Evolutionary conservation across 768 basidiomycete genomes (phyloP), one percentile per base, ranked within the genome.

Genomic region (Tubosaeta sp.): DNA sequence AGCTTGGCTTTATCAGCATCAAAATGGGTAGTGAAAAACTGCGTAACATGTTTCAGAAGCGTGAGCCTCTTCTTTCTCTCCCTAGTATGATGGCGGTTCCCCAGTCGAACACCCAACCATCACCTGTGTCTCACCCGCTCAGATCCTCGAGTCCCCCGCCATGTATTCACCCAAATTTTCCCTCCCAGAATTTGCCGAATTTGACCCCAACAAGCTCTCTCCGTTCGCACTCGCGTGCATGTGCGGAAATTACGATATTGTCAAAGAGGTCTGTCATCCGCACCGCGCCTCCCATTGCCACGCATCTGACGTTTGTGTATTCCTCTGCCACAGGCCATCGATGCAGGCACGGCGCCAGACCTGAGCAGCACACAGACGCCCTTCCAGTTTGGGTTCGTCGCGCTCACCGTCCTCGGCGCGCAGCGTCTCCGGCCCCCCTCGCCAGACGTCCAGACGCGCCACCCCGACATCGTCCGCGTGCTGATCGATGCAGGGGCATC

Each of bases 401-500:
- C 74, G 0, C 52, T 78, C 6, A 47, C 71, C 37, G 63, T 76
- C 43, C 59, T 69, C 1, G 80, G 79, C 3, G 72, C 76, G 0
- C 72, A 76, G 51, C 69, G 73, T 4, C 55, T 75, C 37, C 17
- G 16, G 4, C 46, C 58, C 17, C 13, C 35, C 5, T 38, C 64
- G 6, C 54, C 57, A 2, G 58, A 46, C 14, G 16, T 2, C 16
- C 54, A 51, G 4, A 48, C 65, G 34, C 57, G 63, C 42, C 69
- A 76, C 52, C 37, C 60, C 16, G 74, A 72, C 6, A 63, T 71
- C 13, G 65, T 82, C 47, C 59, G 65, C 34, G 72, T 67, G 44
- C 72, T 84, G 22, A 65, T 82, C 35, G 60, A 70, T 0, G 53
- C 61, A 0, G 79, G 79, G 12, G 66, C 74, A 0, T 67, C 77